A percentile compares a stretch with the other conserved stretches of the same genome.
Evolutionary conservation across 192 early-diverging fungal genomes (phyloP).

Genomic region (Gamsiella multidivaricata): DNA sequence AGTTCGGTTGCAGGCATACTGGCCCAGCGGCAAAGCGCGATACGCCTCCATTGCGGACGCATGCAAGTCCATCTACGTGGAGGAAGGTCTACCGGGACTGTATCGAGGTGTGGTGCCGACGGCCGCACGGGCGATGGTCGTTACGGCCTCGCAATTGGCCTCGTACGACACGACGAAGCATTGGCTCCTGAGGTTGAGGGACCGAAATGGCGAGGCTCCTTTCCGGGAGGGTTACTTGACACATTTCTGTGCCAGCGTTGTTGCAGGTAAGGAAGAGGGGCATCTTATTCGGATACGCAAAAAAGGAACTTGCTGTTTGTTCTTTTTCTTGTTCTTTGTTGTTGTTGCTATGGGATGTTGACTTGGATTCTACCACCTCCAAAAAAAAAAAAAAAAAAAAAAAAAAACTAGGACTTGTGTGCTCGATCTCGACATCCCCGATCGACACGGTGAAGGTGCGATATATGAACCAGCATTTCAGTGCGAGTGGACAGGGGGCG

Average conservation of each 20-base stretch:
- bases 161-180: constrained; percentile 65
- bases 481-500: constrained; percentile 29
- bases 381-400: no score
- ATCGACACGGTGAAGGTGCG: constrained; percentile 54
- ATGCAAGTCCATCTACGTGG: constrained; percentile 35
- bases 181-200: constrained; percentile 38
- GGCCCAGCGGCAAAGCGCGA: constrained; percentile 44
- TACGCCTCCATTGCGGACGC: constrained; percentile 45
- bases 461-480: constrained; percentile 57
- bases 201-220: background rate
- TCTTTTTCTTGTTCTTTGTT: no score
- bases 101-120: constrained; percentile 63
- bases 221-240: constrained; percentile 54
- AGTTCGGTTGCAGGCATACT: constrained; percentile 53
- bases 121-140: constrained; percentile 56
- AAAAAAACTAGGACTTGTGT: constrained; percentile 51
- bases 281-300: no score
- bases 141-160: constrained; percentile 63
- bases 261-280: constrained; percentile 45
- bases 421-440: constrained; percentile 47
- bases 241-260: constrained; percentile 53
- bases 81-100: constrained; percentile 55
- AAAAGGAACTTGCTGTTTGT: no score
- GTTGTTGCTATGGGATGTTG: no score
- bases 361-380: no score